Base-by-base conservation (phyloP, 2,329 filamentous ascomycete species). In the Penicillium freii region DNA sequence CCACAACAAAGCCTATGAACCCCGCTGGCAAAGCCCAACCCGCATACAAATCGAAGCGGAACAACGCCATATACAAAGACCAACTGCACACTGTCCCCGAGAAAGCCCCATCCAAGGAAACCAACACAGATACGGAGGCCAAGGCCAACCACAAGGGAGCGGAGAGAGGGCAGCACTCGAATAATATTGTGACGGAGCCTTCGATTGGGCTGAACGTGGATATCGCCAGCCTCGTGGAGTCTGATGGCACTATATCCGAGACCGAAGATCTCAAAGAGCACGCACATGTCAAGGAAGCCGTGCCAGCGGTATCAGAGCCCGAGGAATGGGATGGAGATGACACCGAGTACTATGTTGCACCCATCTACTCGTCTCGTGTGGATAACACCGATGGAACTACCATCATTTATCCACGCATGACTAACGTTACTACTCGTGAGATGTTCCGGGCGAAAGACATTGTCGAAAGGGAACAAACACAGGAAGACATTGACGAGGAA, bases 401-500 rank as follows among this genome's bases (percentile, higher is more conserved):
- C 23, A 78, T 96, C 48, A 79, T 95, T 6, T 87, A 88, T 36
- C 93, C 93, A 10, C 85, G 85, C 64, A 57, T 59, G 21, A 62
- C 43, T 4, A 36, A 54, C 77, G 89, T 61, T 91, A 87, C 27
- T 80, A 84, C 60, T 68, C 84, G 85, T 38, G 92, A 97, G 76
- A 80, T 97, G 40, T 86, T 88, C 43, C 78, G 81, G 49, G 86
- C 87, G 3, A 87, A 83, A 67, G 71, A 81, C 7, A 81, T 87
- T 59, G 90, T 96, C 15, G 85, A 91, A 64, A 76, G 78, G 31
- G 86, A 83, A 29, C 82, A 84, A 27, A 86, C 85, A 1, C 73
- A 78, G 5, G 90, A 94, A 57, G 92, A 96, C 57, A 80, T 92
- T 44, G 90, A 96, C 61, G 93, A 97, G 63, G 93, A 97, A 71